These are phyloP conservation scores for Lipomyces yarrowii DNA, from an alignment of 1,139 yeast genomes.

Conservation along the genomic window DNA sequence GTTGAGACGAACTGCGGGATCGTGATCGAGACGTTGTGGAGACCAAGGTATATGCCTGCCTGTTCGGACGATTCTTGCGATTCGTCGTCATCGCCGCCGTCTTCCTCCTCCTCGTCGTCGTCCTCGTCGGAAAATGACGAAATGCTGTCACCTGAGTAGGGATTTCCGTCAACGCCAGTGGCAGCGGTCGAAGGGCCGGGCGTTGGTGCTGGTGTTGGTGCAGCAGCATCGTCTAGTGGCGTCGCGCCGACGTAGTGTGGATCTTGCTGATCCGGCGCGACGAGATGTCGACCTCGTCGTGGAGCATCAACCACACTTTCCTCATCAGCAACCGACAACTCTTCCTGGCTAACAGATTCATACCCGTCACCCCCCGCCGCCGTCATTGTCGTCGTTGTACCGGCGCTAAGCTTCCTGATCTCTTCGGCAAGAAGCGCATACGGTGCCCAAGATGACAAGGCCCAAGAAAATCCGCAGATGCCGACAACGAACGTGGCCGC, in stretches of 20 bases:
- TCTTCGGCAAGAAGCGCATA: conserved; percentile 47
- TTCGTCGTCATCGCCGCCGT: conserved; percentile 4
- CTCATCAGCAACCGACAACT: conserved; percentile 10
- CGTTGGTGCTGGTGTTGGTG: not conserved
- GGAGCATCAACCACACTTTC: conserved; percentile 9
- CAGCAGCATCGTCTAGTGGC: not conserved
- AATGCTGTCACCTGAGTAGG: conserved; percentile 10
- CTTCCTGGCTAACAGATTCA: conserved; percentile 11
- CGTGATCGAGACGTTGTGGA: conserved; percentile 47
- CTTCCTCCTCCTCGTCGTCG: conserved; percentile 29
- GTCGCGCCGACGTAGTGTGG: conserved; percentile 8
- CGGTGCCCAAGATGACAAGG: conserved; percentile 49
- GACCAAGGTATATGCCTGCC: conserved; percentile 46
- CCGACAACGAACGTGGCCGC: conserved; percentile 43
- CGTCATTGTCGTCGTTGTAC: conserved; percentile 1
- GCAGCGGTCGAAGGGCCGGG: conserved; percentile 4
- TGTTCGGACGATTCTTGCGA: conserved; percentile 32
- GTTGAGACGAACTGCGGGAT: conserved; percentile 48
- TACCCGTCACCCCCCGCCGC: conserved; percentile 10
- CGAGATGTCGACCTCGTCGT: conserved; percentile 4
- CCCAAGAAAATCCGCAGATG: conserved; percentile 47
- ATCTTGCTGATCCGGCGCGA: not conserved
- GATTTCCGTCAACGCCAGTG: not conserved
- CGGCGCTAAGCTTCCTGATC: conserved; percentile 36
- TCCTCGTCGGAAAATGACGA: conserved; percentile 29